These are phyloP conservation scores for Tritrichomonas foetus DNA, from an alignment of 208 protist genomes.

Conservation along the genomic window DNA sequence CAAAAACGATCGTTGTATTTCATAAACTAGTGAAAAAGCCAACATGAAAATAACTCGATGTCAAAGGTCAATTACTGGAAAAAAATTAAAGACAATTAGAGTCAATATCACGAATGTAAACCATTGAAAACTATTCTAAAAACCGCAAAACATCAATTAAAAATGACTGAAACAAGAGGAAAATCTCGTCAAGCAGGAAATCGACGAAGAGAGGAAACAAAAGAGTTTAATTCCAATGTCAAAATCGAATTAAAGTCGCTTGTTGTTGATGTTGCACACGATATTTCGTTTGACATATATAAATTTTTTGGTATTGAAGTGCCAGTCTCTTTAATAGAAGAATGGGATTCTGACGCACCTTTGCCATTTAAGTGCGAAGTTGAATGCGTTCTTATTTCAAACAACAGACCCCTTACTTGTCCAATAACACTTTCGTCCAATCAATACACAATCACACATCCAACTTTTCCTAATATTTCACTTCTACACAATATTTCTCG, in stretches of 20 bases:
- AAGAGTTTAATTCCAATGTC: neutral
- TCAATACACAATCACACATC: neutral
- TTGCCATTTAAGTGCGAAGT: slow-evolving; percentile 33
- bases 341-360: slow-evolving; percentile 16
- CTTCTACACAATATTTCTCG: neutral
- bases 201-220: neutral
- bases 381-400: slow-evolving; percentile 24
- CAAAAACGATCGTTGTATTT: too few relatives aligned
- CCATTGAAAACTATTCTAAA: too few relatives aligned
- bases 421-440: neutral
- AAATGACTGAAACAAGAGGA: too few relatives aligned
- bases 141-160: too few relatives aligned
- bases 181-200: too few relatives aligned
- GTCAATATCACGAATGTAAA: too few relatives aligned
- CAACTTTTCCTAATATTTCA: slow-evolving; percentile 18
- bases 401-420: neutral
- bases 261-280: neutral
- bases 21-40: too few relatives aligned
- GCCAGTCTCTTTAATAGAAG: neutral
- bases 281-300: slow-evolving; percentile 6
- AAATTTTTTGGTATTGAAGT: slow-evolving; percentile 5
- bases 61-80: too few relatives aligned
- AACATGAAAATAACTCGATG: too few relatives aligned
- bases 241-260: neutral
- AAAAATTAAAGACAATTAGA: too few relatives aligned